Evolutionary conservation across 2,329 filamentous ascomycete genomes (phyloP).

Genomic region (Metarhizium album): DNA sequence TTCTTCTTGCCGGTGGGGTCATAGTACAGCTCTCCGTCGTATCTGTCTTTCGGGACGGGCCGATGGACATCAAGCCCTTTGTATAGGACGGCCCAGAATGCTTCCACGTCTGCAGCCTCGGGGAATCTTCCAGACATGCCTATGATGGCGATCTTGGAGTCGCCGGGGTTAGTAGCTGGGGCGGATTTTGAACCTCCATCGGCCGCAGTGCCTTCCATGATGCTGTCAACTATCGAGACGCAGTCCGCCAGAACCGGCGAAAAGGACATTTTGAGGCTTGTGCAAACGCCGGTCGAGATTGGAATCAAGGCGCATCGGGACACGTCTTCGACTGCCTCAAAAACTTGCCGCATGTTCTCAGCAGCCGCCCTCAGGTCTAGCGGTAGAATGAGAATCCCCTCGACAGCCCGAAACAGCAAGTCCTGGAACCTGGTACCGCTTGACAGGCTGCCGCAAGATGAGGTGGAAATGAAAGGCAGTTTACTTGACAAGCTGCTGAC

Average conservation of each 20-base stretch:
- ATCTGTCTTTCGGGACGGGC: neutral
- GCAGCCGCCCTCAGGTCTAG: neutral
- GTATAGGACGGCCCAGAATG: neutral
- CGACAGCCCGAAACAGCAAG: neutral
- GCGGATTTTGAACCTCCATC: neutral
- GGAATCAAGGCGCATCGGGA: neutral
- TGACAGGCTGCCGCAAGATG: neutral
- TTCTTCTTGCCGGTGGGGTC: conserved; percentile 1
- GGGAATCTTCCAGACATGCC: conserved; percentile 1
- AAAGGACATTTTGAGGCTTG: neutral
- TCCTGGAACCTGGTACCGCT: neutral
- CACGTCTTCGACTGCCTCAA: neutral
- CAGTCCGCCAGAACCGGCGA: neutral
- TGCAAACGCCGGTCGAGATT: neutral
- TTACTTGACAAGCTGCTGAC: neutral
- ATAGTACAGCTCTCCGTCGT: neutral
- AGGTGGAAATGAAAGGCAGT: neutral
- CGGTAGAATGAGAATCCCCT: neutral
- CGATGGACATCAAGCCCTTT: neutral
- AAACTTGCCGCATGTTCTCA: neutral
- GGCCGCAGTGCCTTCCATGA: neutral
- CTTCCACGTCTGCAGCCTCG: neutral
- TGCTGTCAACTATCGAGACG: neutral
- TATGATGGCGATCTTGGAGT: conserved; percentile 3
- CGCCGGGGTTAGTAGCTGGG: neutral